A percentile compares a stretch with the other conserved stretches of the same genome.
Conservation (phyloP, 345 rosid species). For the Rhodamnia rubescens region DNA sequence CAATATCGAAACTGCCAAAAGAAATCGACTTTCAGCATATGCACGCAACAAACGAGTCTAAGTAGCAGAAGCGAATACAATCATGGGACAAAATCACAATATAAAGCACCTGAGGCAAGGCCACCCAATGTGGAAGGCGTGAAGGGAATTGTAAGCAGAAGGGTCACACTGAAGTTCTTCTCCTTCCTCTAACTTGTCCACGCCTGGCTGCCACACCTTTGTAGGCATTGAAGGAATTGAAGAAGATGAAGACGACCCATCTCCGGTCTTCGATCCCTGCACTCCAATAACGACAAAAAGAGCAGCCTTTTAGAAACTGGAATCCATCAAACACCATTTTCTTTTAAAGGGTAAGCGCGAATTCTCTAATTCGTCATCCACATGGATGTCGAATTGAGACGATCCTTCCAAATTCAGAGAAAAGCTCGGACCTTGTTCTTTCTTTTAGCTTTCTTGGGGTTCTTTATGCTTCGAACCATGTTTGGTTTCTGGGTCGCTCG, state of each 20-base stretch:
- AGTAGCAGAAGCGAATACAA: not conserved
- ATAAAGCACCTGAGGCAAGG: slow-evolving; percentile 73
- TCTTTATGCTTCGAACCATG: slow-evolving; percentile 66
- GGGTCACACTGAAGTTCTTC: slow-evolving; percentile 96
- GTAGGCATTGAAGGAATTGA: slow-evolving; percentile 43
- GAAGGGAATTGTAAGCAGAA: slow-evolving; percentile 82
- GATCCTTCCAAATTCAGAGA: not conserved
- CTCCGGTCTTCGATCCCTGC: slow-evolving; percentile 42
- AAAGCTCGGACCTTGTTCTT: slow-evolving; percentile 49
- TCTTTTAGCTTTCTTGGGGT: slow-evolving; percentile 68
- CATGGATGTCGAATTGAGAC: not conserved
- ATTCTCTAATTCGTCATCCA: not conserved
- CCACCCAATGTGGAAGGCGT: slow-evolving; percentile 88
- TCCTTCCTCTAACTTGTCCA: slow-evolving; percentile 85
- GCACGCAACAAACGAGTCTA: not conserved
- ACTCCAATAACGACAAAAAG: not conserved
- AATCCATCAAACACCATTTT: not conserved
- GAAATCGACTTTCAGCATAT: not conserved
- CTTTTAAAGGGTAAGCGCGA: not conserved
- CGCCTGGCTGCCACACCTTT: slow-evolving; percentile 97
- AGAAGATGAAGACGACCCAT: slow-evolving; percentile 54
- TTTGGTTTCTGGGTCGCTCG: not conserved
- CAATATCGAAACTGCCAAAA: slow-evolving; percentile 65
- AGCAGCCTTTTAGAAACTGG: not conserved
- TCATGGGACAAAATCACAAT: not conserved